Conservation (phyloP, 108 stramenopile genomes). For the Fistulifera solaris region DNA sequence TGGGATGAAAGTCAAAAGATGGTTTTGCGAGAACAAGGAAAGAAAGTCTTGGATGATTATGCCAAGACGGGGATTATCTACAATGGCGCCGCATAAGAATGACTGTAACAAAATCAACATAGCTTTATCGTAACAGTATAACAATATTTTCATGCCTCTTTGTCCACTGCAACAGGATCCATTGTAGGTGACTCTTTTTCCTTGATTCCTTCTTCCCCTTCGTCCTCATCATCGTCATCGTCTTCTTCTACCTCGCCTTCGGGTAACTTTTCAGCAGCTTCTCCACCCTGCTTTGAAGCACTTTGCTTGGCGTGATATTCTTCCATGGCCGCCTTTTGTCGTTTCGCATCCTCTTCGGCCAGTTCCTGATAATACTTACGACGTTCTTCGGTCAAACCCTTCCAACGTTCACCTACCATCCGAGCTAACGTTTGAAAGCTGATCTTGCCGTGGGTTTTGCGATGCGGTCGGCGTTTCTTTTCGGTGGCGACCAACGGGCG, state of each 20-base stretch:
- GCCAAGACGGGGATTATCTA: slow-evolving; percentile 61
- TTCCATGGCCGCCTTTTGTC: slow-evolving; percentile 49
- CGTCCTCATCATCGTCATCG: no score
- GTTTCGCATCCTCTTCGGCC: slow-evolving; percentile 38
- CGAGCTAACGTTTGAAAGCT: slow-evolving; percentile 37
- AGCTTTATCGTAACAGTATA: no score
- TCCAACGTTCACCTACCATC: slow-evolving; percentile 49
- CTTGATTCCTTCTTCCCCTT: no score
- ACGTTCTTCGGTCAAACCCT: slow-evolving; percentile 30
- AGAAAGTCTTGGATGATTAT: slow-evolving; percentile 52
- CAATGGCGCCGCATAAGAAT: no score
- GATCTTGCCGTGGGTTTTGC: slow-evolving; percentile 60
- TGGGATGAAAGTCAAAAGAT: slow-evolving; percentile 51
- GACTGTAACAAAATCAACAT: no score
- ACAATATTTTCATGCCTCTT: no score
- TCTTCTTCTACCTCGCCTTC: no score
- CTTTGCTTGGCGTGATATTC: slow-evolving; percentile 32
- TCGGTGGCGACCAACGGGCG: slow-evolving; percentile 32
- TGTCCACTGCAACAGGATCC: no score
- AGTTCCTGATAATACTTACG: slow-evolving; percentile 39
- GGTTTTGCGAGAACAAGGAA: slow-evolving; percentile 60
- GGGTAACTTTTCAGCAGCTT: no score
- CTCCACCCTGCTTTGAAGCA: neutral
- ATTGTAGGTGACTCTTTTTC: no score
- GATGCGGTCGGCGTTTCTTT: slow-evolving; percentile 40